These are phyloP conservation scores for Crithidia fasciculata DNA, from an alignment of 208 protist species.

Conservation along the genomic window DNA sequence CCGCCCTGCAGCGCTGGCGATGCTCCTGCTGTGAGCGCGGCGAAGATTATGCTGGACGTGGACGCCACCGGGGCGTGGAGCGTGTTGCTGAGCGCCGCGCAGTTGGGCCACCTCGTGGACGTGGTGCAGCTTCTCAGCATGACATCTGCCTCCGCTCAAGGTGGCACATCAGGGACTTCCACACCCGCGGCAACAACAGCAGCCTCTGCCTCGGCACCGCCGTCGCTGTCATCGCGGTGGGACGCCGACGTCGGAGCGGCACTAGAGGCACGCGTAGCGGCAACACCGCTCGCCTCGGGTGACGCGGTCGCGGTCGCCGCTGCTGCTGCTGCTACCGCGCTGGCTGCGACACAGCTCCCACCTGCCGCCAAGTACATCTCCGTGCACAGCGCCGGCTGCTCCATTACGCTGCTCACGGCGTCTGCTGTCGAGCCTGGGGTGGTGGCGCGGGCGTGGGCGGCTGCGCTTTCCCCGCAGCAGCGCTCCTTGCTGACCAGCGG, in stretches of 20 bases:
- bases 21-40: not conserved
- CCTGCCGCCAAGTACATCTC: constrained; percentile 23
- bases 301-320: constrained; percentile 9
- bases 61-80: constrained; percentile 29
- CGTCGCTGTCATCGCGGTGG: constrained; percentile 3
- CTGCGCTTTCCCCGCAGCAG: constrained; percentile 18
- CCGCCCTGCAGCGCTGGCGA: not conserved
- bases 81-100: constrained; percentile 22
- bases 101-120: constrained; percentile 23
- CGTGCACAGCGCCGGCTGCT: constrained; percentile 34
- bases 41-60: constrained; percentile 22
- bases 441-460: constrained; percentile 27
- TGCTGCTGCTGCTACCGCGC: not conserved
- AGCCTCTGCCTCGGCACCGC: not conserved
- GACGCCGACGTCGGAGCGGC: not conserved
- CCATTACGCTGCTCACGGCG: constrained; percentile 28
- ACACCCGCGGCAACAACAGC: not conserved
- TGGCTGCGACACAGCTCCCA: constrained; percentile 17
- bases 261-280: not conserved
- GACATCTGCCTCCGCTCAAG: not conserved
- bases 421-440: constrained; percentile 9
- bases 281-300: constrained; percentile 8
- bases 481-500: not conserved
- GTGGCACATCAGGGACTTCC: too few species aligned
- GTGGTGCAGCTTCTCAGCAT: constrained; percentile 10